Evolutionary conservation across 345 rosid species (phyloP).

Genomic region (Lumnitzera littorea): DNA sequence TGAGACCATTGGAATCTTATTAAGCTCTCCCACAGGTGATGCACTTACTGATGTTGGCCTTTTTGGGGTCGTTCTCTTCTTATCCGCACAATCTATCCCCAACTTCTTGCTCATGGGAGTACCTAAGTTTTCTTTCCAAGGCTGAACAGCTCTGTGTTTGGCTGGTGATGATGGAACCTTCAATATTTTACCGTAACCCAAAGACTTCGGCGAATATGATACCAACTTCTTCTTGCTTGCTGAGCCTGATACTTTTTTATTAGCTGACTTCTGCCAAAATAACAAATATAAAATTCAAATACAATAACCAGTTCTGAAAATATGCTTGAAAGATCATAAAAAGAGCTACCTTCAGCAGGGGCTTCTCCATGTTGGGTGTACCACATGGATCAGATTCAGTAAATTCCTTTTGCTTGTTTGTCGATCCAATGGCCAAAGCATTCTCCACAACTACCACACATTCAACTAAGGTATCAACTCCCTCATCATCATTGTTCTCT

Average conservation of each 20-base stretch:
- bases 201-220: slow-evolving; percentile 13
- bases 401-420: background rate
- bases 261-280: background rate
- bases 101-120: slow-evolving; percentile 14
- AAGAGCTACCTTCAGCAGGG: slow-evolving; percentile 8
- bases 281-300: background rate
- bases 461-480: slow-evolving; percentile 1
- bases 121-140: slow-evolving; percentile 16
- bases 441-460: background rate
- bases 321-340: background rate
- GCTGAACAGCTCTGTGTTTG: slow-evolving; percentile 8
- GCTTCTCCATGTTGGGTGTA: slow-evolving; percentile 12
- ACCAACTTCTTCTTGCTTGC: slow-evolving; percentile 20
- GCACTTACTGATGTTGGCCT: slow-evolving; percentile 22
- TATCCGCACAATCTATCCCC: slow-evolving; percentile 6
- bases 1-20: slow-evolving; percentile 1
- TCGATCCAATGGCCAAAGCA: background rate
- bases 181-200: slow-evolving; percentile 1
- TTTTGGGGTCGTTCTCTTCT: slow-evolving; percentile 18
- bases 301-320: background rate
- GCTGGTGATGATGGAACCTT: slow-evolving; percentile 17
- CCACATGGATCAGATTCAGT: slow-evolving; percentile 8
- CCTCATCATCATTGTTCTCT: background rate
- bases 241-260: slow-evolving; percentile 7
- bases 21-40: slow-evolving; percentile 9